A percentile compares a stretch with the other conserved stretches of the same genome.
These are phyloP conservation scores for Penicillium rolfsii DNA, from an alignment of 2,329 filamentous ascomycete species.

Conservation along the genomic window DNA sequence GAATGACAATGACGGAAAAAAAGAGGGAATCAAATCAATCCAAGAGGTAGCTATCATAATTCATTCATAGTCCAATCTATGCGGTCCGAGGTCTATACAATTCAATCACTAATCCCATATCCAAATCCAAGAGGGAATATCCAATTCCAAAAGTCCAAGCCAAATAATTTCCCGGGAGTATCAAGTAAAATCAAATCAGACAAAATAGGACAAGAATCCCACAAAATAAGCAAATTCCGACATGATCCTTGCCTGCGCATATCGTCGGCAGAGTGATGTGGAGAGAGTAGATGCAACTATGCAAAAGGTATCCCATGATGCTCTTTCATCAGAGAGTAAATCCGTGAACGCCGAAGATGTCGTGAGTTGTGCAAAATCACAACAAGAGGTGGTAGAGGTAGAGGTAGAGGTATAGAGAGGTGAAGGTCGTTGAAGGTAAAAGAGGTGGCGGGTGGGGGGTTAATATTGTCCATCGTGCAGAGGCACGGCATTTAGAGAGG, in stretches of 20 bases:
- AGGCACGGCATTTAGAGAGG: not conserved
- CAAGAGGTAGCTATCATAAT: constrained; percentile 15
- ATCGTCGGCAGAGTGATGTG: not conserved
- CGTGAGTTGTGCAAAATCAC: not conserved
- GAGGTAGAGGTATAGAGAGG: constrained; percentile 10
- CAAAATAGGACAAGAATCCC: not conserved
- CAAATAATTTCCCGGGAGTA: not conserved
- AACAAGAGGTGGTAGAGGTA: not conserved
- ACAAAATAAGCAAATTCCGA: not conserved
- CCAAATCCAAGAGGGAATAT: constrained; percentile 2
- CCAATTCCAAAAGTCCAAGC: not conserved
- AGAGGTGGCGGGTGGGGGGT: not conserved
- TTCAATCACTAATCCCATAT: not conserved
- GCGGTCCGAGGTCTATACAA: constrained; percentile 2
- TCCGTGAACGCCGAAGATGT: constrained; percentile 18
- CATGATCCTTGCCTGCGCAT: not conserved
- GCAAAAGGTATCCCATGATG: constrained; percentile 10
- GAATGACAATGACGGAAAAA: no score
- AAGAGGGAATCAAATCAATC: no score
- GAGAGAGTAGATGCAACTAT: constrained; percentile 1
- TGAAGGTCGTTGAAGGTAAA: not conserved
- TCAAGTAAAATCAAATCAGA: not conserved
- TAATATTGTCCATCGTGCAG: not conserved
- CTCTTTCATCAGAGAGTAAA: constrained; percentile 13
- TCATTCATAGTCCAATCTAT: constrained; percentile 22